These are phyloP conservation scores for Corymbia citriodora DNA, from an alignment of 441 rosid species.

Conservation along the genomic window DNA sequence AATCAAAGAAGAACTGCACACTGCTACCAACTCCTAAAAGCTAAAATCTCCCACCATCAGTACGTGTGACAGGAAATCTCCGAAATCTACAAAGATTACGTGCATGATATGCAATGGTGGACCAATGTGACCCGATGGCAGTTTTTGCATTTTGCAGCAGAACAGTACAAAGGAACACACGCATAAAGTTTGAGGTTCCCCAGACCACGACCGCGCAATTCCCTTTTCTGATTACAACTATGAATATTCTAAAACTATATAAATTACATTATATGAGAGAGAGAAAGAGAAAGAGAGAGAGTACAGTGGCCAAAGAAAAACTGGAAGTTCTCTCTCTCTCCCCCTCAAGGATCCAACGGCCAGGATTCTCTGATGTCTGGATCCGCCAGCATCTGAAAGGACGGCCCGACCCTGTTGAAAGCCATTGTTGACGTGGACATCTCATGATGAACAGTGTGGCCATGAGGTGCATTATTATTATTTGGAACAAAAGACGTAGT, in stretches of 20 bases:
- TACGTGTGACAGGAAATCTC: neutral
- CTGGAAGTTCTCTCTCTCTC: neutral
- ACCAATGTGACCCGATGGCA: neutral
- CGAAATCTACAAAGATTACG: neutral
- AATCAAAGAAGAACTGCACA: neutral
- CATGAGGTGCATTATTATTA: neutral
- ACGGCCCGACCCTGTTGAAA: constrained; percentile 25
- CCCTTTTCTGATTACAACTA: neutral
- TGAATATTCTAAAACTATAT: neutral
- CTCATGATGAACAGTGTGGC: constrained; percentile 18
- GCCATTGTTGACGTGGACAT: constrained; percentile 39
- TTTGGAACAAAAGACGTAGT: constrained; percentile 8
- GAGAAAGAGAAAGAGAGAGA: neutral
- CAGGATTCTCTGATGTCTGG: constrained; percentile 42
- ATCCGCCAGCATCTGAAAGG: constrained; percentile 44
- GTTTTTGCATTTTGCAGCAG: neutral
- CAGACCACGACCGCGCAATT: neutral
- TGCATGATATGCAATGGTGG: neutral
- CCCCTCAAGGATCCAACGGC: constrained; percentile 25
- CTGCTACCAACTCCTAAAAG: neutral
- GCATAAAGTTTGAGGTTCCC: neutral
- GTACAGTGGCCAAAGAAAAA: neutral
- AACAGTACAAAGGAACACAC: neutral
- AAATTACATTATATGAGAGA: neutral
- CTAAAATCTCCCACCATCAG: neutral